A percentile compares a stretch with the other conserved stretches of the same genome.
Conservation (phyloP, 768 basidiomycete species). For the Phaeotremella skinneri region DNA sequence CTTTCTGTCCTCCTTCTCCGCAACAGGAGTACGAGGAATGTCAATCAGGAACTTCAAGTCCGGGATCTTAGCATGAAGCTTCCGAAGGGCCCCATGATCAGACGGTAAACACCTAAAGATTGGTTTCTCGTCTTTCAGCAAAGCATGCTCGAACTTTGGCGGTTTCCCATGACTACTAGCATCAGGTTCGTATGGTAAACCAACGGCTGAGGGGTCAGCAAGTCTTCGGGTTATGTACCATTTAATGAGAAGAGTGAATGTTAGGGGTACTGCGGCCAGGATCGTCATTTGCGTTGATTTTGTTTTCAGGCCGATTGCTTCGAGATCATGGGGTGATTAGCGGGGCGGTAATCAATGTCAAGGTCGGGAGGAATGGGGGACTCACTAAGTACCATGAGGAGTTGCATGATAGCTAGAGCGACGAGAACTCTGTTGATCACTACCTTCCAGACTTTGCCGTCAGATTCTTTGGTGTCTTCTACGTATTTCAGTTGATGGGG, state of each 20-base stretch:
- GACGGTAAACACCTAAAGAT: background rate
- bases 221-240: conserved; percentile 4
- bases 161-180: background rate
- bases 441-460: conserved; percentile 76
- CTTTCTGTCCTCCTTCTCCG: too few relatives aligned
- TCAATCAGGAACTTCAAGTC: background rate
- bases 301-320: conserved; percentile 38
- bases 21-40: background rate
- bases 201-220: too few relatives aligned
- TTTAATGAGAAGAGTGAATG: conserved; percentile 20
- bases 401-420: conserved; percentile 78
- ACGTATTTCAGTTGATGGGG: conserved; percentile 79
- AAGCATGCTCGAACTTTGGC: conserved; percentile 22
- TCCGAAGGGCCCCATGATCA: background rate
- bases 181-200: conserved; percentile 2
- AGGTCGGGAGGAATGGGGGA: background rate
- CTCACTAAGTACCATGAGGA: conserved; percentile 47
- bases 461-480: conserved; percentile 79
- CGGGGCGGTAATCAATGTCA: background rate
- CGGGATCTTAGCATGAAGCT: background rate
- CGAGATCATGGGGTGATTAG: background rate
- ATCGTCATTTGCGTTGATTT: conserved; percentile 24
- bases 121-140: conserved; percentile 10
- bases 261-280: conserved; percentile 17
- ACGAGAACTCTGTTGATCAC: conserved; percentile 81